Percentiles rank a stretch among this genome's conserved stretches.
Conservation (phyloP, 2,329 filamentous ascomycete genomes). For the Westerdykella sp. region DNA sequence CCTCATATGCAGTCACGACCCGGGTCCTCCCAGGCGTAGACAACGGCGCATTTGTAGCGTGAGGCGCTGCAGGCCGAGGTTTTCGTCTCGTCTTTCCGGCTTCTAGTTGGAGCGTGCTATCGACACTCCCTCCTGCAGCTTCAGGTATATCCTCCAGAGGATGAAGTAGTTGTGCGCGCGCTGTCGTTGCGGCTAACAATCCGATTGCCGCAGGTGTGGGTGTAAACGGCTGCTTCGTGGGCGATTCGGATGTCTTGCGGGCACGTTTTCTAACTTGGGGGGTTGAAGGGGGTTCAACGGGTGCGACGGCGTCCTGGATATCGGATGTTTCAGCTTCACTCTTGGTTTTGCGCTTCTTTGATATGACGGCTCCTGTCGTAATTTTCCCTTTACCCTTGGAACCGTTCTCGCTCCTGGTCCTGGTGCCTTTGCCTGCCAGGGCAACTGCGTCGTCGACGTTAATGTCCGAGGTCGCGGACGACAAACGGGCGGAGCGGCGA, state of each 20-base stretch:
- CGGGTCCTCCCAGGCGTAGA: slow-evolving; percentile 65
- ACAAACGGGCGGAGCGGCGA: slow-evolving; percentile 47
- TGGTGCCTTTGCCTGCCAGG: no score
- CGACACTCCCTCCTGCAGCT: background rate
- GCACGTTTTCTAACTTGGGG: slow-evolving; percentile 25
- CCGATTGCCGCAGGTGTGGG: slow-evolving; percentile 47
- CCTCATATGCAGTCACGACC: slow-evolving; percentile 42
- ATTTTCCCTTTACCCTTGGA: slow-evolving; percentile 7
- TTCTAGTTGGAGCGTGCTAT: background rate
- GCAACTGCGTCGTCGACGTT: background rate
- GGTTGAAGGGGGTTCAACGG: slow-evolving; percentile 20
- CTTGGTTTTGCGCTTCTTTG: slow-evolving; percentile 23
- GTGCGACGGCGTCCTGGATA: slow-evolving; percentile 6
- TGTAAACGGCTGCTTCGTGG: slow-evolving; percentile 17
- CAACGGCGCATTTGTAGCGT: slow-evolving; percentile 62
- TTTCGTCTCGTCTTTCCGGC: slow-evolving; percentile 12
- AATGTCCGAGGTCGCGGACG: slow-evolving; percentile 17
- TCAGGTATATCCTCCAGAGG: slow-evolving; percentile 15
- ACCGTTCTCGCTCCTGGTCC: background rate
- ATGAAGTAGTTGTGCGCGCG: slow-evolving; percentile 13
- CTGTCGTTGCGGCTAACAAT: slow-evolving; percentile 38
- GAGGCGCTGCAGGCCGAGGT: slow-evolving; percentile 56
- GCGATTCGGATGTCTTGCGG: slow-evolving; percentile 9
- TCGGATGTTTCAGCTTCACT: slow-evolving; percentile 5
- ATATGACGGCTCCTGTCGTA: slow-evolving; percentile 4